Evolutionary conservation across 192 early-diverging fungal genomes (phyloP).

Genomic region (Backusella macrospora): DNA sequence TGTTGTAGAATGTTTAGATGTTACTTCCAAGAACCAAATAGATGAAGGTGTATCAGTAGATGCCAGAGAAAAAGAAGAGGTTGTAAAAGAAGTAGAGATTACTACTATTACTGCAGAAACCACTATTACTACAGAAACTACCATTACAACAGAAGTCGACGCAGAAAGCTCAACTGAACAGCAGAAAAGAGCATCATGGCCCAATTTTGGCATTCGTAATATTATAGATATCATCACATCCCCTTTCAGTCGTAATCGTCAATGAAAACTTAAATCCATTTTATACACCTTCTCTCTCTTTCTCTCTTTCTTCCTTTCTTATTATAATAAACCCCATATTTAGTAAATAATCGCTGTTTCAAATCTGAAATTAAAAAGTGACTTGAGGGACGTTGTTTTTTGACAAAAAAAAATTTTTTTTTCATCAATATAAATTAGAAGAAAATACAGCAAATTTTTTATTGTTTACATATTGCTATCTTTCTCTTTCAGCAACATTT

Average conservation of each 20-base stretch:
- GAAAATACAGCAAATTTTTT: neutral
- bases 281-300: neutral
- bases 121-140: neutral
- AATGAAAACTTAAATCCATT: neutral
- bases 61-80: neutral
- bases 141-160: neutral
- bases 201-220: neutral
- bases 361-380: slow-evolving; percentile 11
- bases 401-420: neutral
- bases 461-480: neutral
- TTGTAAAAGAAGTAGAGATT: neutral
- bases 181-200: neutral
- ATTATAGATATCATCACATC: slow-evolving; percentile 1
- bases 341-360: neutral
- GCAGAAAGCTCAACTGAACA: neutral
- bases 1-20: neutral
- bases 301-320: neutral
- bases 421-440: slow-evolving; percentile 5
- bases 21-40: slow-evolving; percentile 12
- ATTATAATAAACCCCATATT: neutral
- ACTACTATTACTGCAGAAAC: neutral
- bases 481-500: neutral
- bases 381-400: slow-evolving; percentile 12
- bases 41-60: slow-evolving; percentile 13
- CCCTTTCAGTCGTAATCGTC: neutral